A percentile compares a stretch with the other conserved stretches of the same genome.
Evolutionary conservation across 2,329 filamentous ascomycete species (phyloP).

Genomic region (Podosphaera fusca): DNA sequence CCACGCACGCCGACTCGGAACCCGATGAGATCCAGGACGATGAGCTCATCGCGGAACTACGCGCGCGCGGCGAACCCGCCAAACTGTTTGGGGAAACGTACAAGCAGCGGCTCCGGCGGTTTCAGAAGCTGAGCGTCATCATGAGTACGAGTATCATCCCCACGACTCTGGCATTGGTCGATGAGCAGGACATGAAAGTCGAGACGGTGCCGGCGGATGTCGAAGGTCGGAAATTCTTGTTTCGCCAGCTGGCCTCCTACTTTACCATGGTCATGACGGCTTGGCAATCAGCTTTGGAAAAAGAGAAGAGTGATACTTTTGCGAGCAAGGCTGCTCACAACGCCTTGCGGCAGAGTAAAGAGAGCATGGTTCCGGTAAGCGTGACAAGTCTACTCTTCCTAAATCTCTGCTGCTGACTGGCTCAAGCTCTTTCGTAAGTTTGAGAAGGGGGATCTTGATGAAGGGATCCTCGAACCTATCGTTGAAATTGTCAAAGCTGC

Average conservation of each 20-base stretch:
- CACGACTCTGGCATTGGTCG: conserved; percentile 56
- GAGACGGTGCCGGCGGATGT: conserved; percentile 35
- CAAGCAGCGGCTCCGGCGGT: conserved; percentile 42
- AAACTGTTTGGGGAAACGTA: conserved; percentile 66
- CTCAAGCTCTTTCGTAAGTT: conserved; percentile 63
- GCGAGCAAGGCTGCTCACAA: conserved; percentile 62
- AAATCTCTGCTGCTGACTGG: conserved; percentile 3
- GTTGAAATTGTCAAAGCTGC: conserved; percentile 82
- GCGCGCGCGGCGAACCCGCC: conserved; percentile 49
- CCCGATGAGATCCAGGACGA: conserved; percentile 46
- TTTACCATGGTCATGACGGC: conserved; percentile 88
- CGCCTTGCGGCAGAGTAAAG: conserved; percentile 67
- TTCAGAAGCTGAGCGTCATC: conserved; percentile 36
- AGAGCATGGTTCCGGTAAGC: conserved; percentile 58
- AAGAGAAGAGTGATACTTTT: conserved; percentile 39
- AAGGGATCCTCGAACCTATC: conserved; percentile 57
- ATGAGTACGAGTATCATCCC: conserved; percentile 62
- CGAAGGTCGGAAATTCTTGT: conserved; percentile 47
- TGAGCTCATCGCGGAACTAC: conserved; percentile 43
- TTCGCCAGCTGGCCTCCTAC: conserved; percentile 76
- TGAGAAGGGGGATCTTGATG: conserved; percentile 57
- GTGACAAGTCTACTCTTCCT: neutral
- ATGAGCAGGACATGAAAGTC: conserved; percentile 78
- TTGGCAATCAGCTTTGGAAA: conserved; percentile 59
- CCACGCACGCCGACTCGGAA: conserved; percentile 23